A percentile compares a stretch with the other conserved stretches of the same genome.
Evolutionary conservation across 2,329 filamentous ascomycete species (phyloP).

Genomic region (Talaromyces sp.): DNA sequence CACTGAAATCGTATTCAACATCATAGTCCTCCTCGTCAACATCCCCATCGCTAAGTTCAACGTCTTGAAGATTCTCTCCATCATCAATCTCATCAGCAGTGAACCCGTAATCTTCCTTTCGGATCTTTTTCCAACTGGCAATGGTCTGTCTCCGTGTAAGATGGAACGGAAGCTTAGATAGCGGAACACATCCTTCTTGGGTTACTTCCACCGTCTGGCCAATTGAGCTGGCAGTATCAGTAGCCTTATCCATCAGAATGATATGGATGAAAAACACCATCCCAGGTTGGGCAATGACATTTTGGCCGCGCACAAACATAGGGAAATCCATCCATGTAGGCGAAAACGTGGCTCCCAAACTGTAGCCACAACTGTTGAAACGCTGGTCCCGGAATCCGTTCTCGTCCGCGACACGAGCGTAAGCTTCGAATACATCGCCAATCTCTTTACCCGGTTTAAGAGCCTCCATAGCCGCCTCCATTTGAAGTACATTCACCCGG

Average conservation of each 20-base stretch:
- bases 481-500: constrained; percentile 22
- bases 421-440: constrained; percentile 21
- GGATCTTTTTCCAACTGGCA: constrained; percentile 29
- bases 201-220: constrained; percentile 24
- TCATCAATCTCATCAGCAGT: constrained; percentile 25
- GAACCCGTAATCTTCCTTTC: constrained; percentile 30
- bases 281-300: constrained; percentile 16
- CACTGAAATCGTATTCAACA: constrained; percentile 30
- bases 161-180: constrained; percentile 29
- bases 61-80: constrained; percentile 27
- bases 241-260: constrained; percentile 30
- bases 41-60: constrained; percentile 28
- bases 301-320: constrained; percentile 7
- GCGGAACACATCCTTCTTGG: constrained; percentile 22
- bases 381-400: constrained; percentile 26
- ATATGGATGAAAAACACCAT: constrained; percentile 34
- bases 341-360: constrained; percentile 24
- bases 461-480: constrained; percentile 21
- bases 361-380: constrained; percentile 26
- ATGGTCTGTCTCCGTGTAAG: constrained; percentile 28
- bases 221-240: constrained; percentile 29
- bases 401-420: constrained; percentile 26
- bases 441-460: constrained; percentile 23
- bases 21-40: constrained; percentile 28
- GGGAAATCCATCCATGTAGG: constrained; percentile 8